phyloP scores from a whole-genome alignment of 352 stramenopile species.

The Globisporangium polare region DNA sequence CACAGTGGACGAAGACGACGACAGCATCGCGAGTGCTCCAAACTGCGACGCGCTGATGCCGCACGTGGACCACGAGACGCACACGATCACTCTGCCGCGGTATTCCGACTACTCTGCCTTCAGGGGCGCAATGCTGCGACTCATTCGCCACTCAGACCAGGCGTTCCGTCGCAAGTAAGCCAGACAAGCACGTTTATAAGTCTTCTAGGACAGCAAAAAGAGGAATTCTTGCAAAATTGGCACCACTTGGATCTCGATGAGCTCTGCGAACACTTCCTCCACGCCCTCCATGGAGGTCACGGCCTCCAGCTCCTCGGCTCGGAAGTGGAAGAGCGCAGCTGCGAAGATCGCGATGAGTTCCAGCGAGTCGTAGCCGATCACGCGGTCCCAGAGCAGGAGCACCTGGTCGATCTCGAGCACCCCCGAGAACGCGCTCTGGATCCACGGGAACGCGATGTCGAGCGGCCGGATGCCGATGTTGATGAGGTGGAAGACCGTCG shows the following conservation, averaged over 20 bases:
- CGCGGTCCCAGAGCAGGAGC: conserved; percentile 73
- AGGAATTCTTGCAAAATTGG: conserved; percentile 72
- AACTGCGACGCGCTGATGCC: conserved; percentile 31
- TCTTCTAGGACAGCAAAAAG: conserved; percentile 36
- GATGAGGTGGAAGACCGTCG: conserved; percentile 56
- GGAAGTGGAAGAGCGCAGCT: conserved; percentile 69
- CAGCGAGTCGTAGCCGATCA: conserved; percentile 67
- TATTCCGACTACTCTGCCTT: conserved; percentile 59
- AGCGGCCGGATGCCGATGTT: conserved; percentile 56
- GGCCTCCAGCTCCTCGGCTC: conserved; percentile 44
- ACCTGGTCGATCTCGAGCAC: conserved; percentile 72
- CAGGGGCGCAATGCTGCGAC: conserved; percentile 34
- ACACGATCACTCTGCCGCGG: conserved; percentile 40
- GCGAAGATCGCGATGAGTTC: conserved; percentile 67
- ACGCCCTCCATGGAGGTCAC: conserved; percentile 46
- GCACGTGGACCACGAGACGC: conserved; percentile 29
- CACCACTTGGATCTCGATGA: conserved; percentile 66
- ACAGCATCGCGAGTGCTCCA: conserved; percentile 9
- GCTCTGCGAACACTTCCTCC: conserved; percentile 59
- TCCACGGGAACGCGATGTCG: conserved; percentile 77
- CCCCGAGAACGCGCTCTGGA: conserved; percentile 74
- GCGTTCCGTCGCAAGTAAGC: conserved; percentile 31
- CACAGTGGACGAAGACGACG: conserved; percentile 2
- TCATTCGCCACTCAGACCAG: conserved; percentile 33
- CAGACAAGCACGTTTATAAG: background rate